Evolutionary conservation across 1,284 basidiomycete species (phyloP).

Genomic region (Takashimella tepidaria): DNA sequence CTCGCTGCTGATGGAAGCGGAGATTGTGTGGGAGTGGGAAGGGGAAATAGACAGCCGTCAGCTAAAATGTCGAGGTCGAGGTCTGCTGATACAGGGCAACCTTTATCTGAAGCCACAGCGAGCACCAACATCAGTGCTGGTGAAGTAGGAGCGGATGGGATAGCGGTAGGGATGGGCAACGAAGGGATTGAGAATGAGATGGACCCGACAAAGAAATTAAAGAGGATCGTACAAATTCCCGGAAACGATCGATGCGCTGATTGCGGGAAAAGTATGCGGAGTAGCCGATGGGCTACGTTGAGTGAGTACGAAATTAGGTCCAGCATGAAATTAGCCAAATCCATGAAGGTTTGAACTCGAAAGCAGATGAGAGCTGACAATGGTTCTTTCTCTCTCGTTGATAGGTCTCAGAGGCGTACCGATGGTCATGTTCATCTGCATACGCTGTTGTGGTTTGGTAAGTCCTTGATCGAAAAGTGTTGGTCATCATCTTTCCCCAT

Average conservation of each 20-base stretch:
- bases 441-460: slow-evolving; percentile 50
- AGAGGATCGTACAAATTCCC: slow-evolving; percentile 36
- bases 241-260: slow-evolving; percentile 50
- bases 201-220: slow-evolving; percentile 38
- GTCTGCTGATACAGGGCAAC: slow-evolving; percentile 10
- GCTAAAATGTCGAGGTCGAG: slow-evolving; percentile 10
- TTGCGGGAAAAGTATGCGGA: slow-evolving; percentile 45
- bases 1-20: not conserved
- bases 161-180: slow-evolving; percentile 16
- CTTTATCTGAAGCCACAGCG: not conserved
- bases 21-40: too few relatives aligned
- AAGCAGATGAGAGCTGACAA: too few relatives aligned
- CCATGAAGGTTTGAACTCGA: too few relatives aligned
- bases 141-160: slow-evolving; percentile 4
- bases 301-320: slow-evolving; percentile 32
- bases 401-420: slow-evolving; percentile 42
- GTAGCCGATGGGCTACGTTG: slow-evolving; percentile 45
- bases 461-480: too few relatives aligned
- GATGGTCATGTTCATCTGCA: slow-evolving; percentile 53
- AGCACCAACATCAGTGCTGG: too few relatives aligned
- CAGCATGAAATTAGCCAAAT: too few relatives aligned
- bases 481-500: too few relatives aligned
- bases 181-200: slow-evolving; percentile 7
- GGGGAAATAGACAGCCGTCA: too few relatives aligned
- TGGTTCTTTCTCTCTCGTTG: too few relatives aligned